Conservation (phyloP, 352 stramenopile species). For the Globisporangium emineosum region DNA sequence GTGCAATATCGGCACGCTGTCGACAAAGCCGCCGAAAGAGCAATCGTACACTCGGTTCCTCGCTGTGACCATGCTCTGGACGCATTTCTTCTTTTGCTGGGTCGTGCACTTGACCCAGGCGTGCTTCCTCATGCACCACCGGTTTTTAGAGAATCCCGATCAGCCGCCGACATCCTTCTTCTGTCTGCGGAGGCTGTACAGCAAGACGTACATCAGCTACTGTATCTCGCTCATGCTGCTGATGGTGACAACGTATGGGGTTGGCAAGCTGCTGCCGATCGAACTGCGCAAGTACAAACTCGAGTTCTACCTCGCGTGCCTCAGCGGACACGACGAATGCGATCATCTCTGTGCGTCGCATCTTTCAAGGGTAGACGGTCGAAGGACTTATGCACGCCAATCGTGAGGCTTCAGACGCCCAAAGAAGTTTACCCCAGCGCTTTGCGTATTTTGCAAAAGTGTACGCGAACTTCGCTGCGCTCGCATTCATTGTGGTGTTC, state of each 20-base stretch:
- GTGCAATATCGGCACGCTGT: slow-evolving; percentile 3
- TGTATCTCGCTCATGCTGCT: not conserved
- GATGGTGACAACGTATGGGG: not conserved
- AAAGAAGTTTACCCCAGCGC: not conserved
- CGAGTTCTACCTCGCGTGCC: slow-evolving; percentile 7
- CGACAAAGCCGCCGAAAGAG: not conserved
- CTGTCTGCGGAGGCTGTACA: slow-evolving; percentile 5
- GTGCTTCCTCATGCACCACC: not conserved
- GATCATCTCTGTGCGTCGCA: slow-evolving; percentile 1
- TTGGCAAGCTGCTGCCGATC: not conserved
- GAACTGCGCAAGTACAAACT: slow-evolving; percentile 3
- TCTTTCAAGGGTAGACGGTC: slow-evolving; percentile 5
- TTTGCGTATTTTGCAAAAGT: slow-evolving; percentile 1
- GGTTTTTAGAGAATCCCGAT: not conserved
- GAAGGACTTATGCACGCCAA: not conserved
- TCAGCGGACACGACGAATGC: not conserved
- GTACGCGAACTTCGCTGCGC: slow-evolving; percentile 1
- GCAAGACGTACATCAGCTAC: not conserved
- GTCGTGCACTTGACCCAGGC: not conserved
- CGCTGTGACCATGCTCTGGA: not conserved
- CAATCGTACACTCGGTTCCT: slow-evolving; percentile 6
- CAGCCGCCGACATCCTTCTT: not conserved
- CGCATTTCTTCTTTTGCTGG: not conserved
- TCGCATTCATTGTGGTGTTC: not conserved
- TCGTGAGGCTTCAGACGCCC: not conserved